phyloP scores from a whole-genome alignment of 768 basidiomycete species.

The Solioccasus polychromus region DNA sequence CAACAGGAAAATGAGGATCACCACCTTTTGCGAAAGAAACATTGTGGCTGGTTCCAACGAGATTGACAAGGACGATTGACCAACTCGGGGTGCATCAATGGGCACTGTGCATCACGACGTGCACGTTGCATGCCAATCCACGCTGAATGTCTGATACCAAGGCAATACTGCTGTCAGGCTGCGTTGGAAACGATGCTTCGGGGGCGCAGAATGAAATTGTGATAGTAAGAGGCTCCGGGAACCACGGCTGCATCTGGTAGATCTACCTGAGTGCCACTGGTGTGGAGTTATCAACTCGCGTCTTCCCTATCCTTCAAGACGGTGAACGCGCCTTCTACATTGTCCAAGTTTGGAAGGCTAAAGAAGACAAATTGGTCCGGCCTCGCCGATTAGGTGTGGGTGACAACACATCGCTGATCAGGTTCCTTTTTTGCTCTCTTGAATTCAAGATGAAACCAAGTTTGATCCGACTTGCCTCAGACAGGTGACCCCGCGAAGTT shows the following conservation, averaged over 20 bases:
- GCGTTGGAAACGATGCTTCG: constrained; percentile 7
- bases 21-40: background rate
- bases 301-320: constrained; percentile 10
- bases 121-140: constrained; percentile 25
- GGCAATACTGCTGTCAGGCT: constrained; percentile 13
- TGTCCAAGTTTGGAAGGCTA: no score
- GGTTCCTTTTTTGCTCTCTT: background rate
- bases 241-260: constrained; percentile 6
- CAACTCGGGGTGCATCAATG: no score
- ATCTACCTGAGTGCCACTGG: constrained; percentile 4
- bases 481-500: constrained; percentile 12
- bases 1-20: background rate
- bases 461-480: constrained; percentile 13
- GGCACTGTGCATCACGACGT: constrained; percentile 12
- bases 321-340: constrained; percentile 19
- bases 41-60: background rate
- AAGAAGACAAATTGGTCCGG: no score
- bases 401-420: constrained; percentile 10
- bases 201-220: constrained; percentile 9
- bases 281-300: constrained; percentile 10
- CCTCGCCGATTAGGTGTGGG: constrained; percentile 25
- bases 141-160: constrained; percentile 9
- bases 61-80: constrained; percentile 3
- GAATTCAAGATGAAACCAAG: constrained; percentile 1
- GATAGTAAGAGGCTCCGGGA: constrained; percentile 19